A percentile compares a stretch with the other conserved stretches of the same genome.
phyloP scores from a whole-genome alignment of 1,284 basidiomycete species.

The Lentinula novae-zelandiae region DNA sequence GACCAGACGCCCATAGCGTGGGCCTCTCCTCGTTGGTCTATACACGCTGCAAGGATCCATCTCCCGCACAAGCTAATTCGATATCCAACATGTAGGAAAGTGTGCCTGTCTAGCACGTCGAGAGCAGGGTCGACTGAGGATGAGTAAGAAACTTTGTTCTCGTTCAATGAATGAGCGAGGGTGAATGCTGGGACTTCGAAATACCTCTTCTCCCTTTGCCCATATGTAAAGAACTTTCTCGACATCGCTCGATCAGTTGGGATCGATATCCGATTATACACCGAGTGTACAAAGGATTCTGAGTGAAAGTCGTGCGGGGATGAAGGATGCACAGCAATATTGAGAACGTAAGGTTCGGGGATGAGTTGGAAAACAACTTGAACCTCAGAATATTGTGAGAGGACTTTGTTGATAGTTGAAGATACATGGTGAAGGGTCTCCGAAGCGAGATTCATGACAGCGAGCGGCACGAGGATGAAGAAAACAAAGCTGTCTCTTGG shows the following conservation, averaged over 20 bases:
- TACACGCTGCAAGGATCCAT: slow-evolving; percentile 72
- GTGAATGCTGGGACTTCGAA: slow-evolving; percentile 66
- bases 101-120: slow-evolving; percentile 68
- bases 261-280: slow-evolving; percentile 68
- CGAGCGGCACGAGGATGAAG: slow-evolving; percentile 62
- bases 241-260: slow-evolving; percentile 59
- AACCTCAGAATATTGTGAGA: slow-evolving; percentile 40
- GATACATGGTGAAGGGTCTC: slow-evolving; percentile 63
- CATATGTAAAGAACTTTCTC: slow-evolving; percentile 41
- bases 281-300: slow-evolving; percentile 49
- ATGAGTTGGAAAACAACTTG: slow-evolving; percentile 65
- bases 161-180: slow-evolving; percentile 46
- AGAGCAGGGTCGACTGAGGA: slow-evolving; percentile 43
- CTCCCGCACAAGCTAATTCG: slow-evolving; percentile 56
- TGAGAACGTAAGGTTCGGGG: slow-evolving; percentile 55
- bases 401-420: slow-evolving; percentile 48
- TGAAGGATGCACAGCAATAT: slow-evolving; percentile 34
- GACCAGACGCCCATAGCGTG: slow-evolving; percentile 66
- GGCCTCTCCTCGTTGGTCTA: slow-evolving; percentile 75
- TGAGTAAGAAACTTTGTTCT: slow-evolving; percentile 39
- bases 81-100: slow-evolving; percentile 76
- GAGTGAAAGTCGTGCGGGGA: slow-evolving; percentile 35
- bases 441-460: slow-evolving; percentile 54
- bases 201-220: slow-evolving; percentile 36
- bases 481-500: slow-evolving; percentile 48